Evolutionary conservation across 306 rosid genomes (phyloP).

Genomic region (Quercus parvula): DNA sequence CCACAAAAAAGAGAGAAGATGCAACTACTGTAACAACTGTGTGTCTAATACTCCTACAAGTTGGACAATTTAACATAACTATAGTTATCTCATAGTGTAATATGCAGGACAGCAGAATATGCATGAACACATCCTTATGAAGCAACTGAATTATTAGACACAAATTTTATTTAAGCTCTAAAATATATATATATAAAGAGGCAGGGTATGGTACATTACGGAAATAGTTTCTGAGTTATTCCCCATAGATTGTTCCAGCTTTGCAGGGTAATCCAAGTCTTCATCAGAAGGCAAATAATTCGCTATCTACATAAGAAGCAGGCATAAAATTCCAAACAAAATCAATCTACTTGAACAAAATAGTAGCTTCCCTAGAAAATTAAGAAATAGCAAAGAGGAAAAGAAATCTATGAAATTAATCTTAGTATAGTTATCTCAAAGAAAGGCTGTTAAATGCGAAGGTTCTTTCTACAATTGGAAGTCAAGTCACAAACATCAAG

Average conservation of each 20-base stretch:
- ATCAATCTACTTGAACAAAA: constrained; percentile 16
- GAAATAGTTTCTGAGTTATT: constrained; percentile 55
- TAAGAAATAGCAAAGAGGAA: background rate
- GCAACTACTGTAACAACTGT: background rate
- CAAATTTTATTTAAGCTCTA: background rate
- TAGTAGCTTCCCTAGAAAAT: background rate
- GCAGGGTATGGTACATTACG: constrained; percentile 44
- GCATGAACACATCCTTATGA: constrained; percentile 5
- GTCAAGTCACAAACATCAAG: background rate
- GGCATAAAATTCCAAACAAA: constrained; percentile 8
- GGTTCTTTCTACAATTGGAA: no score
- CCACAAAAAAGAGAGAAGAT: background rate
- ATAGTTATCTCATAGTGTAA: background rate
- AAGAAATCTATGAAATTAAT: background rate
- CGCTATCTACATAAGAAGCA: constrained; percentile 58
- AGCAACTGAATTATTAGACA: background rate
- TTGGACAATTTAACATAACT: background rate
- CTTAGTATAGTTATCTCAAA: background rate
- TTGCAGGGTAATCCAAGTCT: constrained; percentile 95
- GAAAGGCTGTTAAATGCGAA: background rate
- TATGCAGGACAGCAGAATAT: background rate
- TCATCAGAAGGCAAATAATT: constrained; percentile 79
- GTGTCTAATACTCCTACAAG: background rate
- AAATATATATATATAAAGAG: background rate
- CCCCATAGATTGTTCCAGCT: constrained; percentile 68